phyloP scores from a whole-genome alignment of 441 rosid genomes.

The Gossypium davidsonii region DNA sequence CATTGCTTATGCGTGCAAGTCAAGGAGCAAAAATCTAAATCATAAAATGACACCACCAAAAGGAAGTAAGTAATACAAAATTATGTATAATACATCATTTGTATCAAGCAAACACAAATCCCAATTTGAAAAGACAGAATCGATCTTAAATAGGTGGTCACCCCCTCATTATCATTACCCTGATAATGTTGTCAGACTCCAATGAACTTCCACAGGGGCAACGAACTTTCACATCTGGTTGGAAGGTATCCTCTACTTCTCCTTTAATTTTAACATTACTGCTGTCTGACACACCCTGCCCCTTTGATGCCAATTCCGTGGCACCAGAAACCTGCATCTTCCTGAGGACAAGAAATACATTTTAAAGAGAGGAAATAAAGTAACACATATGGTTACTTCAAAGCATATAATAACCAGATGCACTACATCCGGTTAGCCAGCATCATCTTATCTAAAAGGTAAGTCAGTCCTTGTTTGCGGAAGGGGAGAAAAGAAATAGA shows the following conservation, averaged over 20 bases:
- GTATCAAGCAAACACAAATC: neutral
- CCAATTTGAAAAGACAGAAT: neutral
- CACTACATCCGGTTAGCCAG: neutral
- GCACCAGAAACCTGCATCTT: conserved; percentile 94
- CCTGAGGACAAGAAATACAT: conserved; percentile 34
- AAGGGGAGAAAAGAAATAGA: neutral
- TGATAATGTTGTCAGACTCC: conserved; percentile 67
- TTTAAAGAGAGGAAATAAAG: conserved; percentile 3
- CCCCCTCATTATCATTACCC: conserved; percentile 34
- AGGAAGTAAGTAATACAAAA: neutral
- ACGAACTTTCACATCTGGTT: conserved; percentile 51
- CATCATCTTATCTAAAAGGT: neutral
- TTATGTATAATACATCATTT: neutral
- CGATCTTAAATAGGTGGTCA: neutral
- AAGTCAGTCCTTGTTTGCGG: neutral
- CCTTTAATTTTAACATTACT: conserved; percentile 57
- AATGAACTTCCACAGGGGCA: conserved; percentile 60
- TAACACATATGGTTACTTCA: neutral
- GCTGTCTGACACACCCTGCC: conserved; percentile 59
- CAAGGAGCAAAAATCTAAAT: neutral
- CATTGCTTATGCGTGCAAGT: neutral
- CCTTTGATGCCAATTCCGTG: conserved; percentile 82
- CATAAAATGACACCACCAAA: neutral
- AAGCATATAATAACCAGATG: neutral
- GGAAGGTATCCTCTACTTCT: conserved; percentile 51